Evolutionary conservation across 2,329 filamentous ascomycete species (phyloP).

Genomic region (Alternaria incomplexa): DNA sequence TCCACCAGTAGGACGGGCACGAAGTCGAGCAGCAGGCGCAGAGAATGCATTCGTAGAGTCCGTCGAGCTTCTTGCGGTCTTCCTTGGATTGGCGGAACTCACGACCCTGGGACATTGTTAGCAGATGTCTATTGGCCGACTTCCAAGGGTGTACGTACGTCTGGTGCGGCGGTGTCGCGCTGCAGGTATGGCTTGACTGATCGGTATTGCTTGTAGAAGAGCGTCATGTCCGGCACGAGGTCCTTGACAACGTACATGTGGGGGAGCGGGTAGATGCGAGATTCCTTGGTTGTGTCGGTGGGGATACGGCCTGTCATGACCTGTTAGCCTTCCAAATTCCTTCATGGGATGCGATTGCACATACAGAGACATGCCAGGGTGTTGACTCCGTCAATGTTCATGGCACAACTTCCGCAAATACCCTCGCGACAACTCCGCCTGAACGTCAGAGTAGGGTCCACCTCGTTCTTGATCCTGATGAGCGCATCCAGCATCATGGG

Average conservation of each 20-base stretch:
- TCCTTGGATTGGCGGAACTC: constrained; percentile 90
- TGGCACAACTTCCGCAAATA: constrained; percentile 97
- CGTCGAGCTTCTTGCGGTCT: constrained; percentile 95
- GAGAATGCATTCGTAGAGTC: constrained; percentile 98
- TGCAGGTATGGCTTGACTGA: constrained; percentile 99
- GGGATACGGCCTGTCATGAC: constrained; percentile 80
- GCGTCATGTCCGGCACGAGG: constrained; percentile 94
- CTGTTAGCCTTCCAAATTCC: constrained; percentile 13
- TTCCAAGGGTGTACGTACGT: constrained; percentile 65
- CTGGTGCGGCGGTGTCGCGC: constrained; percentile 79
- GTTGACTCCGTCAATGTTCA: constrained; percentile 99
- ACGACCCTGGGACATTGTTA: constrained; percentile 68
- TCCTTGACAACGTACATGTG: constrained; percentile 99
- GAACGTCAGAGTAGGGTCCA: constrained; percentile 96
- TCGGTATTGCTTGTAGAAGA: constrained; percentile 99
- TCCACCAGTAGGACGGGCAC: constrained; percentile 99
- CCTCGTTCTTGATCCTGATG: constrained; percentile 98
- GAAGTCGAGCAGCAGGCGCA: constrained; percentile 99
- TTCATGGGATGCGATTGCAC: constrained; percentile 45
- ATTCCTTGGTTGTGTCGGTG: constrained; percentile 76
- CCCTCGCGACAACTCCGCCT: constrained; percentile 95
- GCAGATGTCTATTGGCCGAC: neutral
- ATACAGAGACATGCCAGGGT: constrained; percentile 96
- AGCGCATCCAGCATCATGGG: constrained; percentile 98
- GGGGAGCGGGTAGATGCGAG: constrained; percentile 96